phyloP scores from a whole-genome alignment of 495 filamentous ascomycete species.

The Chaetomium fimeti region DNA sequence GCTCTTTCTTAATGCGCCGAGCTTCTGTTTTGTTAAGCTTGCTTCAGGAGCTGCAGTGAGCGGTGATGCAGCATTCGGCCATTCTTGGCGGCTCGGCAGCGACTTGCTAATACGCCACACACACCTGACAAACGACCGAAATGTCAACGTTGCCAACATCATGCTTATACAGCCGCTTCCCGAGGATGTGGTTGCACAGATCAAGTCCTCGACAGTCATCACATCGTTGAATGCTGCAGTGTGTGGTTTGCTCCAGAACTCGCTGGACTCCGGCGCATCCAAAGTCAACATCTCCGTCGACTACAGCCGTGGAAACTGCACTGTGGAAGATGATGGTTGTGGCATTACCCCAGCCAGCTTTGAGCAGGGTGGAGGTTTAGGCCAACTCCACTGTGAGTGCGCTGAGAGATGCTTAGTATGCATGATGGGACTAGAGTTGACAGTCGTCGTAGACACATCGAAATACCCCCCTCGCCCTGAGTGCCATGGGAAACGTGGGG shows the following conservation, averaged over 20 bases:
- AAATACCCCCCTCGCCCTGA: constrained; percentile 53
- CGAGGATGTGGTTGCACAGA: constrained; percentile 72
- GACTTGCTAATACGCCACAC: neutral
- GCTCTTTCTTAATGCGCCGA: too few species aligned
- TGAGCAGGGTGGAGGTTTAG: constrained; percentile 64
- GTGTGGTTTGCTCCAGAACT: constrained; percentile 76
- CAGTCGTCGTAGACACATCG: constrained; percentile 64
- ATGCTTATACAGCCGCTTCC: constrained; percentile 73
- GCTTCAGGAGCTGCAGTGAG: too few species aligned
- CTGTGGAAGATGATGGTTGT: constrained; percentile 82
- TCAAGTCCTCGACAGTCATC: constrained; percentile 80
- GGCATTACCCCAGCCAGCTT: constrained; percentile 78
- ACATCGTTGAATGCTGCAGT: constrained; percentile 72
- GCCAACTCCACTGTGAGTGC: constrained; percentile 67
- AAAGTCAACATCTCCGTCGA: constrained; percentile 73
- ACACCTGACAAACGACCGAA: neutral
- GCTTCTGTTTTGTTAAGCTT: too few species aligned
- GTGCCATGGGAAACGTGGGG: constrained; percentile 67
- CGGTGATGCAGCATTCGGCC: too few species aligned
- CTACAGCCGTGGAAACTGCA: constrained; percentile 72
- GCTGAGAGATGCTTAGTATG: neutral
- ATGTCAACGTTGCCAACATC: constrained; percentile 29
- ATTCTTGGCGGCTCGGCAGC: neutral
- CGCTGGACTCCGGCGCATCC: constrained; percentile 75
- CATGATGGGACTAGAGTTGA: constrained; percentile 26